Evolutionary conservation across 192 early-diverging fungal genomes (phyloP), one percentile per base, ranked within the genome.

Genomic region (Spinellus fusiger): DNA sequence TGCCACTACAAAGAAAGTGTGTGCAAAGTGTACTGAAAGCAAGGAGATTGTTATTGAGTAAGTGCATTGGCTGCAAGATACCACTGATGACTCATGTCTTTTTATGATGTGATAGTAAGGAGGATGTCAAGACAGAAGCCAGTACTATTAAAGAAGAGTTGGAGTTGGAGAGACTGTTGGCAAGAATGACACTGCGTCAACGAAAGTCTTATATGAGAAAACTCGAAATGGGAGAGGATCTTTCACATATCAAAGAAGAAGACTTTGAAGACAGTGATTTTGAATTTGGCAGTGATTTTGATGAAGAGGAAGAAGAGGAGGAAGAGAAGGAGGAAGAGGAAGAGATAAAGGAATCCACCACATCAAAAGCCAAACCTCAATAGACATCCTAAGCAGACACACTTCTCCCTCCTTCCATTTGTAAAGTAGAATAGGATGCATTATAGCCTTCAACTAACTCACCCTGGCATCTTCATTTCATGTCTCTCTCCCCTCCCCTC

Each of bases 21-120:
- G 94, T 56, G 94, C 93, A 37, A 97, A 97, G 75, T 99, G 94
- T 76, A 72, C 84, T 65, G 83, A 90, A 64, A 68, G 64, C 3
- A 64, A 73, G 29, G 80, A 92, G 35, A 88, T 93, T 44, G 75
- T 90, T 18, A 62, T 69, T 15, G 53, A 62, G 71, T 74, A 65
- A 47, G 61, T 55, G 31, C 25, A 33, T 16, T 25, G 7, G 18
- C 23, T 6, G 46, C 13, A 20, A 23, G 23, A 20, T 7, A 20
- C 54, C 6, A 46, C 49, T 31, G 22, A 47, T 26, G 23, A 12
- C 33, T 69, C 26, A 32, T 64, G 16, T 54, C 48, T 26, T 49
- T 12, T 32, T 46, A 1, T 46, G 10, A 35, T 31, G 6, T 74
- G 5, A 31, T 3, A 73, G 72, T 51, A 65, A 67, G 49, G 47